phyloP scores from a whole-genome alignment of 306 rosid species.

The Pterocarpus macrocarpus region DNA sequence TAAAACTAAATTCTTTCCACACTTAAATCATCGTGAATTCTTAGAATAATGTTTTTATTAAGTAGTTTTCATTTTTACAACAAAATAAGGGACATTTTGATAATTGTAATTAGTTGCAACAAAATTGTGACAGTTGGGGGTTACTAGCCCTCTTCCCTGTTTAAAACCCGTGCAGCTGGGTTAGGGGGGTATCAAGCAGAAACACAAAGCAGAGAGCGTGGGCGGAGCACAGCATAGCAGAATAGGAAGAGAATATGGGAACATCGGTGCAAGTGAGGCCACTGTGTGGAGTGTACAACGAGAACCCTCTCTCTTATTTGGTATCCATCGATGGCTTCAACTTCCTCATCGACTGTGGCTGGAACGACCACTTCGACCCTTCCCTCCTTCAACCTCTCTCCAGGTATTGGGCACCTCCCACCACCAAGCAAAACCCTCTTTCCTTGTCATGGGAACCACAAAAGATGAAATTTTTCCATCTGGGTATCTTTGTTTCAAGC shows the following conservation, averaged over 20 bases:
- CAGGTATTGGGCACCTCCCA: conserved; percentile 53
- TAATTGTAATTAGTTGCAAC: no score
- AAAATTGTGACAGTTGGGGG: no score
- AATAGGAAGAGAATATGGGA: conserved; percentile 62
- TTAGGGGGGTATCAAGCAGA: neutral
- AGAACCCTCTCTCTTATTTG: conserved; percentile 90
- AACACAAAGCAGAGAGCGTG: neutral
- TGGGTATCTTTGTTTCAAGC: conserved; percentile 29
- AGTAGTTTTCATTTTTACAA: no score
- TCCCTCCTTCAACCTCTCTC: conserved; percentile 88
- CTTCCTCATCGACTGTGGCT: conserved; percentile 92
- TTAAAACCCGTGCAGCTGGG: neutral
- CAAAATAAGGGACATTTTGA: no score
- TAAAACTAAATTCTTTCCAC: no score
- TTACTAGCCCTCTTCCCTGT: neutral
- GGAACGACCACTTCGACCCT: conserved; percentile 95
- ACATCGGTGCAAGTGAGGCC: conserved; percentile 93
- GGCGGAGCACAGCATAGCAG: neutral
- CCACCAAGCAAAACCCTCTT: neutral
- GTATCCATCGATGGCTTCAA: conserved; percentile 92
- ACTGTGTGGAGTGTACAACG: conserved; percentile 89
- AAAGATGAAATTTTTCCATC: conserved; percentile 1
- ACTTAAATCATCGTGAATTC: no score
- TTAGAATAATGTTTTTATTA: no score
- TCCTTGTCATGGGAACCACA: neutral